Percentiles rank a stretch among this genome's conserved stretches.
These are phyloP conservation scores for Meyerozyma athensensis DNA, from an alignment of 1,139 yeast species.

Conservation along the genomic window DNA sequence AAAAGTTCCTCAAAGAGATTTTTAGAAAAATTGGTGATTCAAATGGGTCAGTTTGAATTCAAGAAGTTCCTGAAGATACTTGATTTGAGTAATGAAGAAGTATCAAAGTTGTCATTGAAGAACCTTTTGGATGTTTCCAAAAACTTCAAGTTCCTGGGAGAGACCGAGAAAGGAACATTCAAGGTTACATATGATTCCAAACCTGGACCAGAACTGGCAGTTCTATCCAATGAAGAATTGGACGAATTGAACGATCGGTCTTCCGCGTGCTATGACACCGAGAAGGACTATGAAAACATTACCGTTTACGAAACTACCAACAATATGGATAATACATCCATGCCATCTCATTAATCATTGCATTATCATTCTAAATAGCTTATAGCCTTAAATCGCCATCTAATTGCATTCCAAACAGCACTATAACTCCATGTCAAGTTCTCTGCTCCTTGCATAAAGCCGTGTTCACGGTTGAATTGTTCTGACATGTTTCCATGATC, in stretches of 20 bases:
- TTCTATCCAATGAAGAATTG: conserved; percentile 38
- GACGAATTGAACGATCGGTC: conserved; percentile 53
- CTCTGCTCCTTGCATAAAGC: conserved; percentile 84
- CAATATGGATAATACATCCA: conserved; percentile 23
- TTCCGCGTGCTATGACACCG: conserved; percentile 34
- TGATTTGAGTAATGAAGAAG: conserved; percentile 13
- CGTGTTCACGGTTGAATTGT: conserved; percentile 76
- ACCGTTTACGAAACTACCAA: conserved; percentile 51
- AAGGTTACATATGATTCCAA: conserved; percentile 9
- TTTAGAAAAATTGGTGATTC: conserved; percentile 78
- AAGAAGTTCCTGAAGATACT: conserved; percentile 27
- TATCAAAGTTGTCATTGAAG: conserved; percentile 17
- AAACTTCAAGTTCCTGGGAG: conserved; percentile 13
- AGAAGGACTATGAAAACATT: conserved; percentile 33
- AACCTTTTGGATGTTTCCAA: conserved; percentile 31
- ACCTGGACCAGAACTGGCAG: conserved; percentile 4
- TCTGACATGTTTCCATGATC: conserved; percentile 77
- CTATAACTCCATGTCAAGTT: conserved; percentile 92
- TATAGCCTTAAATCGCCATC: conserved; percentile 50
- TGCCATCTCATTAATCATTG: neutral
- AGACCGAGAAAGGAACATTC: conserved; percentile 9
- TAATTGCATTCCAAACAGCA: conserved; percentile 65
- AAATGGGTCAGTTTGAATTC: conserved; percentile 72
- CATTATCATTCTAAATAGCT: neutral
- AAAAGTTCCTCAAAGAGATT: conserved; percentile 75